Evolutionary conservation across 2,329 filamentous ascomycete species (phyloP).

Genomic region (Elsinoe australis): DNA sequence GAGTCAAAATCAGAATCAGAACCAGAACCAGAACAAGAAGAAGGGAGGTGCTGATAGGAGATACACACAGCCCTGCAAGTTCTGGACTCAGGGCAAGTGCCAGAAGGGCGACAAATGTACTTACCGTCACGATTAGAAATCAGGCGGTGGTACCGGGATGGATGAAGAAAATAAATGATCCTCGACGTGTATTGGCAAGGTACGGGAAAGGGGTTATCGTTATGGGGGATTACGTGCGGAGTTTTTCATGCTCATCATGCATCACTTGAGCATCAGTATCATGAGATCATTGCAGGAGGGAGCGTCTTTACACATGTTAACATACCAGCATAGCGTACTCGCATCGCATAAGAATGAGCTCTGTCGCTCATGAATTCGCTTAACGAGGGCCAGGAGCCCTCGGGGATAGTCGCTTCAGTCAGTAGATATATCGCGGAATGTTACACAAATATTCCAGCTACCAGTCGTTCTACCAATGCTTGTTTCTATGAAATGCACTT

Average conservation of each 20-base stretch:
- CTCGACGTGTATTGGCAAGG: too few relatives aligned
- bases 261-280: neutral
- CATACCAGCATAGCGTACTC: slow-evolving; percentile 16
- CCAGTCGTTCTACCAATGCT: too few relatives aligned
- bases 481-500: too few relatives aligned
- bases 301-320: too few relatives aligned
- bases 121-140: slow-evolving; percentile 38
- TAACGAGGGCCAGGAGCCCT: neutral
- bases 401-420: neutral
- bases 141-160: slow-evolving; percentile 2
- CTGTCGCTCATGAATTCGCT: neutral
- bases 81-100: slow-evolving; percentile 48
- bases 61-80: slow-evolving; percentile 41
- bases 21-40: slow-evolving; percentile 21
- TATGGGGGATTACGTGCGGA: too few relatives aligned
- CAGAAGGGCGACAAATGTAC: slow-evolving; percentile 47
- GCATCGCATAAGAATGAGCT: slow-evolving; percentile 17
- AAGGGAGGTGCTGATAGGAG: slow-evolving; percentile 23
- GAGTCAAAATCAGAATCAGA: slow-evolving; percentile 17
- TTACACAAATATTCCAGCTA: too few relatives aligned
- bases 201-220: too few relatives aligned
- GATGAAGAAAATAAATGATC: slow-evolving; percentile 10
- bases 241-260: too few relatives aligned
- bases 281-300: slow-evolving; percentile 15
- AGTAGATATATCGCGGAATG: slow-evolving; percentile 1